A percentile compares a stretch with the other conserved stretches of the same genome.
Evolutionary conservation across 257 asterid genomes (phyloP).

Genomic region (Buddleja alternifolia): DNA sequence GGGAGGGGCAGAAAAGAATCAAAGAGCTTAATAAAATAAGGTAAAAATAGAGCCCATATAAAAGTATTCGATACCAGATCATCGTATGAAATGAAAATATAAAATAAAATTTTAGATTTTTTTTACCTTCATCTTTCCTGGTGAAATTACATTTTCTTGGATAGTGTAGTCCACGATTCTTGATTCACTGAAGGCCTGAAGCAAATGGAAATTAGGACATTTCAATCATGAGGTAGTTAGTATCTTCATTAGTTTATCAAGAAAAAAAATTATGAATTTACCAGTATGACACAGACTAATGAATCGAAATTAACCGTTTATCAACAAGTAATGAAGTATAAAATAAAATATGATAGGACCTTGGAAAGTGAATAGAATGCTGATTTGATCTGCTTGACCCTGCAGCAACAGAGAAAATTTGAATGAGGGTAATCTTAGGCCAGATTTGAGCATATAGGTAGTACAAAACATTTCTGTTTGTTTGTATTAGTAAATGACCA

Average conservation of each 20-base stretch:
- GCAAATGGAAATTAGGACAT: neutral
- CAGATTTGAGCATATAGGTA: neutral
- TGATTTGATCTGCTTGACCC: conserved; percentile 87
- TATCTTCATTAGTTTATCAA: too few species aligned
- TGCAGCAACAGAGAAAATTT: conserved; percentile 38
- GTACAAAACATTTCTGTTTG: too few species aligned
- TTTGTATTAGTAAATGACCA: too few species aligned
- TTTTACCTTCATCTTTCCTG: conserved; percentile 75
- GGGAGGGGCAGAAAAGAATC: too few species aligned
- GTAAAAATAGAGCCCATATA: neutral
- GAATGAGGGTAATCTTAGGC: conserved; percentile 14
- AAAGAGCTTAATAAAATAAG: neutral
- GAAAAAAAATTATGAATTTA: too few species aligned
- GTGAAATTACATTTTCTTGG: conserved; percentile 58
- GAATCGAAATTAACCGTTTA: neutral
- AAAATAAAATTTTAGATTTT: neutral
- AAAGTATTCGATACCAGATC: neutral
- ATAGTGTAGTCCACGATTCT: conserved; percentile 71
- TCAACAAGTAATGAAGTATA: neutral
- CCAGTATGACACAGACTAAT: neutral
- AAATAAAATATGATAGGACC: conserved; percentile 40
- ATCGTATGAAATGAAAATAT: neutral
- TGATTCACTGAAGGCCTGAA: conserved; percentile 80
- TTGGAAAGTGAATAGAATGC: conserved; percentile 81
- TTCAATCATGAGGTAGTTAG: neutral